Evolutionary conservation across 352 stramenopile species (phyloP), one percentile per base, ranked within the genome.

Genomic region (Pythium chondricola): DNA sequence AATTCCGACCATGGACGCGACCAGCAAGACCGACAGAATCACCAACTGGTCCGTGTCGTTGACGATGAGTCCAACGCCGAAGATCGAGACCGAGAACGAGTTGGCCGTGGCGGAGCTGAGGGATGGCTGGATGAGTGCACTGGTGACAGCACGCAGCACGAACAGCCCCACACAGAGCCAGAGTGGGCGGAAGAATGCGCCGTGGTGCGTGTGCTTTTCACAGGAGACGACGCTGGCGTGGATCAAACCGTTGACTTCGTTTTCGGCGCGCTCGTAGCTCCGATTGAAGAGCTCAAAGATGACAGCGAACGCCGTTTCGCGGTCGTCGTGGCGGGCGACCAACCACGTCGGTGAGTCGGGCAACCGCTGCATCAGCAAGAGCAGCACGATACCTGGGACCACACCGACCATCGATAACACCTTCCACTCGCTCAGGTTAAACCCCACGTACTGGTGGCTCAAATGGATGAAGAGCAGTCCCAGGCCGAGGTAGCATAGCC

Each of bases 391-490:
- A 0, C 67, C 75, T 7, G 78, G 78, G 6, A 68, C 27, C 6
- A 88, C 47, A 4, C 75, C 72, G 18, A 64, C 55, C 17, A 85
- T 58, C 17, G 78, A 71, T 29, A 90, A 49, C 24, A 79, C 57
- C 43, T 86, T 88, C 78, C 81, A 93, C 49, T 89, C 81, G 58
- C 63, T 79, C n/a, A 93, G 61, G 49, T 86, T 88, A 57, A 93
- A 90, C 31, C 72, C 71, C 8, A 85, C 46, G 57, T 84, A 90
- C 38, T 65, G 55, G 16, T 59, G 80, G 62, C 75, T 88, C 25
- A 86, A 48, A 43, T 71, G 69, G 43, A 86, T 65, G 44, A 86
- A 84, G 14, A 83, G 41, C 22, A 64, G 72, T 21, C 75, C 72
- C 13, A 92, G 49, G 6, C 54, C 59, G 30, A 88, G 30, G 48